Evolutionary conservation across 208 protist genomes (phyloP).

Genomic region (Leishmania braziliensis): DNA sequence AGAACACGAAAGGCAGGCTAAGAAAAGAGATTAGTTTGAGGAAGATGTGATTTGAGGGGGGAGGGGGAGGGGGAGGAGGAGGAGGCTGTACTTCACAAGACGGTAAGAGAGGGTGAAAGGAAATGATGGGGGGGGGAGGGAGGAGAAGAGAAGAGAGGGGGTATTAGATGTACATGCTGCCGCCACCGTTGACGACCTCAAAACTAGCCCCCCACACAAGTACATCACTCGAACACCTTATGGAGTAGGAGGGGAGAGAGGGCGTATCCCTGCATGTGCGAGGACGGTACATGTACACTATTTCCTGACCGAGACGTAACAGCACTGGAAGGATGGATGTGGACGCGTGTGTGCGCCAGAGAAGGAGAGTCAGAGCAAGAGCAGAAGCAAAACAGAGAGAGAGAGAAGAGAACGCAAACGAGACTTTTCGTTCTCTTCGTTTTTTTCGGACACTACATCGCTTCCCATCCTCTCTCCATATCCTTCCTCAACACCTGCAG

Average conservation of each 20-base stretch:
- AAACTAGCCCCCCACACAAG: slow-evolving; percentile 5
- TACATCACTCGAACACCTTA: not conserved
- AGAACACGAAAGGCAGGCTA: too few relatives aligned
- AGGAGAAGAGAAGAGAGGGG: too few relatives aligned
- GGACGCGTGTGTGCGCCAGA: not conserved
- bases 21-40: too few relatives aligned
- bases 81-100: too few relatives aligned
- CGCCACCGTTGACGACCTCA: not conserved
- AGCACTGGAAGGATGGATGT: not conserved
- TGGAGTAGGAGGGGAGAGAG: not conserved
- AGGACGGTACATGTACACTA: not conserved
- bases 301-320: not conserved
- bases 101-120: not conserved
- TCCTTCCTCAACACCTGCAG: not conserved
- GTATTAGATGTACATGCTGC: not conserved
- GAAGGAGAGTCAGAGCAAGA: not conserved
- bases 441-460: not conserved
- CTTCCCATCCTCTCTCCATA: not conserved
- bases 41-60: too few relatives aligned
- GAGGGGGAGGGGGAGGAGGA: too few relatives aligned
- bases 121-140: not conserved
- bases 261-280: not conserved
- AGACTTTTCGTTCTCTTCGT: not conserved
- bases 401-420: not conserved
- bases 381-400: not conserved